phyloP scores from a whole-genome alignment of 179 eudicot species.

The Actinidia chinensis region DNA sequence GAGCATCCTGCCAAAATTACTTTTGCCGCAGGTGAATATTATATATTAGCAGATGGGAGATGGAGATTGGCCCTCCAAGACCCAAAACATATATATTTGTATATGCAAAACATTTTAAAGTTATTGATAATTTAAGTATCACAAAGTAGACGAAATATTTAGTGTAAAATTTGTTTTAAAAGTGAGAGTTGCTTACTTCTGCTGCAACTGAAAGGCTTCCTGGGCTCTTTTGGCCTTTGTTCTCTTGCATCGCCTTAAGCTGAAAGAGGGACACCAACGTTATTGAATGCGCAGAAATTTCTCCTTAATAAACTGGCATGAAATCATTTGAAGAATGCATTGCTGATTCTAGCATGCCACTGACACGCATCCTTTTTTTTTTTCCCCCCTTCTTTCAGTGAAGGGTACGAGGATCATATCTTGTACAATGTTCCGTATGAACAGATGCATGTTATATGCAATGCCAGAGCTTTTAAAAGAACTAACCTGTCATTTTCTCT shows the following conservation, averaged over 20 bases:
- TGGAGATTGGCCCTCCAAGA: background rate
- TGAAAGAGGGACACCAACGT: conserved; percentile 1
- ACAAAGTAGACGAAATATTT: background rate
- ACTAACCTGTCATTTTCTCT: conserved; percentile 76
- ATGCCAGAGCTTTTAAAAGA: background rate
- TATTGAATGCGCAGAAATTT: background rate
- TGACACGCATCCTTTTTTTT: background rate
- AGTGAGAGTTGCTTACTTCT: conserved; percentile 60
- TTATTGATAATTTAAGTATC: background rate
- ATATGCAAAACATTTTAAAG: background rate
- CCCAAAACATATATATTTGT: background rate
- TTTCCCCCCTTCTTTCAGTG: too few species aligned
- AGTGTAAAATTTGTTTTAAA: background rate
- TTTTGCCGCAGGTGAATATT: background rate
- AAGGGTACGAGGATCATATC: too few species aligned
- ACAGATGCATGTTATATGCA: background rate
- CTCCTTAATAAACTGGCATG: background rate
- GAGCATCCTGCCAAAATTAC: conserved; percentile 56
- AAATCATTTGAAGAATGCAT: background rate
- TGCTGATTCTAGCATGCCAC: background rate
- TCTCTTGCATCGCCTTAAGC: conserved; percentile 63
- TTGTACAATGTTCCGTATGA: background rate
- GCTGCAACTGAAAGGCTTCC: conserved; percentile 77
- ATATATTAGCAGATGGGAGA: background rate
- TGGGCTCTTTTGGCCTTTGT: conserved; percentile 47